Percentiles rank a stretch among this genome's conserved stretches.
Conservation (phyloP, 495 filamentous ascomycete species). For the Jackrogersella minutella region DNA sequence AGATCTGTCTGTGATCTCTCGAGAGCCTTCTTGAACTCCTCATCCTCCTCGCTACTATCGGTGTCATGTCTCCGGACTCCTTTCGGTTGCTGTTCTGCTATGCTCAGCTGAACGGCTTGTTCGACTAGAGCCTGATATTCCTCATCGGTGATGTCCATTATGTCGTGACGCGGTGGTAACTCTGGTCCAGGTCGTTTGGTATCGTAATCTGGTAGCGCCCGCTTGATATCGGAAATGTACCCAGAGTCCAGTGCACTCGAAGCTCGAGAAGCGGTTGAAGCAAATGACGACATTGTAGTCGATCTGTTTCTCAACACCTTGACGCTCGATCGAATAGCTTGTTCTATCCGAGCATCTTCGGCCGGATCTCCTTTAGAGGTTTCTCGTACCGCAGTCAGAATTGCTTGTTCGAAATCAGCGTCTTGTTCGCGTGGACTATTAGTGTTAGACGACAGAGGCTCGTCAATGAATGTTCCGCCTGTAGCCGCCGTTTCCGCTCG, state of each 20-base stretch:
- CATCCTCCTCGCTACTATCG: conserved; percentile 50
- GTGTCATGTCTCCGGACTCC: conserved; percentile 48
- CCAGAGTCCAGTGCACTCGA: conserved; percentile 16
- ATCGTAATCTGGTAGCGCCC: conserved; percentile 37
- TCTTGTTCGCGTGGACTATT: conserved; percentile 42
- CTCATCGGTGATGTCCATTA: conserved; percentile 53
- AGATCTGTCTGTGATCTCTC: conserved; percentile 33
- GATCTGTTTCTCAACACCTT: conserved; percentile 59
- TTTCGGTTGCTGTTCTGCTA: conserved; percentile 53
- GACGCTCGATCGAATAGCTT: conserved; percentile 73
- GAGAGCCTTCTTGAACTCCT: conserved; percentile 44
- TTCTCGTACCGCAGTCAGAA: conserved; percentile 69
- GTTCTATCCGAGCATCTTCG: conserved; percentile 74
- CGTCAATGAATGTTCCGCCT: conserved; percentile 44
- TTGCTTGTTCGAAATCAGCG: conserved; percentile 72
- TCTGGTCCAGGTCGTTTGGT: conserved; percentile 18
- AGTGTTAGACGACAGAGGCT: conserved; percentile 16
- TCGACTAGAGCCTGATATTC: conserved; percentile 65
- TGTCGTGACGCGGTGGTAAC: conserved; percentile 42
- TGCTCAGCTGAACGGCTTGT: conserved; percentile 63
- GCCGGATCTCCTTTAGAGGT: conserved; percentile 71
- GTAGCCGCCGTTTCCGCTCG: conserved; percentile 32
- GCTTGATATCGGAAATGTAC: conserved; percentile 36
- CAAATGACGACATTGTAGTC: conserved; percentile 37
- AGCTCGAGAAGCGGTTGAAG: conserved; percentile 13